Base-by-base conservation (phyloP, 2,329 filamentous ascomycete species). In the Monosporascus sp. region DNA sequence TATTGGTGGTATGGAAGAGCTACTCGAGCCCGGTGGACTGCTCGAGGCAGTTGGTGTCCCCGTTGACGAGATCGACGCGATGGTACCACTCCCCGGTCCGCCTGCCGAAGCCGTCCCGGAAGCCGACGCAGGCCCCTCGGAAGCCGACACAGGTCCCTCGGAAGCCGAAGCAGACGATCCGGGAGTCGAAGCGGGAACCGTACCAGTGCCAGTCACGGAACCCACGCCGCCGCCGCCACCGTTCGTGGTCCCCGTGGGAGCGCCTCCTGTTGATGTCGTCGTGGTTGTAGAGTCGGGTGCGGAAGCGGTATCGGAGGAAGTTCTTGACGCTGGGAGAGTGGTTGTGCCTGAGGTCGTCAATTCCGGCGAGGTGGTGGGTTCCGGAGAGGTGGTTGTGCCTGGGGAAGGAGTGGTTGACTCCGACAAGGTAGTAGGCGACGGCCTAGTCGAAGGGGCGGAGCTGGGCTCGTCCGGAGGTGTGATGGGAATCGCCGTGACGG, bases 391-490 rank as follows among this genome's bases (percentile, higher is more conserved):
- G 22, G 22, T 24, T 24, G 22, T 24, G 22, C 22, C 22, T 24
- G 3, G 22, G 22, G 22, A 24, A 24, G 22, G 22, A 24, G 22
- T 55, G 31, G 58, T 49, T 15, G 54, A 50, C 31, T 43, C 48
- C 24, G 53, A 47, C 37, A 44, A 49, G n/a, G 50, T 27, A 31
- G 47, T 47, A 50, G 44, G 41, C 43, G 46, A 47, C 25, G 46
- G 47, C 35, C 47, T 38, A 37, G 54, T 47, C 27, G 57, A 52
- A 20, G 27, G 47, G 20, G 49, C 43, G 7, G 57, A 47, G 9
- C 52, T 44, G n/a, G 57, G 46, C 3, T 57, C 49, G 24, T 59
- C 51, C 3, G 54, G 58, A 14, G 58, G 22, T 2, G 58, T 46
- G 20, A 55, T 52, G 6, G 58, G 44, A 27, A 50, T 35, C 1